A percentile compares a stretch with the other conserved stretches of the same genome.
These are phyloP conservation scores for Arabidopsis arenosa DNA, from an alignment of 345 rosid species.

Conservation along the genomic window DNA sequence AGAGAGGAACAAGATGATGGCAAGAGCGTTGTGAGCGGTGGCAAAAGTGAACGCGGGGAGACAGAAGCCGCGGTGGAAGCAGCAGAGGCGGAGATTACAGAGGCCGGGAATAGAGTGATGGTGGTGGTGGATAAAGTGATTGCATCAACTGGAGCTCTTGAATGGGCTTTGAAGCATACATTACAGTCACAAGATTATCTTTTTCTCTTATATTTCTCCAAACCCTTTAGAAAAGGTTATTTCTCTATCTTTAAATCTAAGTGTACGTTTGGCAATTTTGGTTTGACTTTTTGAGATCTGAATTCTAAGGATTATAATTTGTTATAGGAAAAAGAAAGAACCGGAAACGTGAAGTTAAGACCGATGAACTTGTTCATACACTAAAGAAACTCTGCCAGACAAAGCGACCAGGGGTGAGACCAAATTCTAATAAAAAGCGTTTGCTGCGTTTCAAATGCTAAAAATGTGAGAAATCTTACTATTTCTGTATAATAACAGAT, in stretches of 20 bases:
- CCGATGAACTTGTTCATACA: conserved; percentile 55
- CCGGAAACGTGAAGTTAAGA: conserved; percentile 53
- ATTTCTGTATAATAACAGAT: conserved; percentile 46
- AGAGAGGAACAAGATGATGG: conserved; percentile 33
- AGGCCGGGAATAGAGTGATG: conserved; percentile 71
- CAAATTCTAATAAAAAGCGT: conserved; percentile 15
- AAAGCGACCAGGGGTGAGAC: conserved; percentile 73
- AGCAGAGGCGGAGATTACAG: conserved; percentile 27
- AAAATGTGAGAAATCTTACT: background rate
- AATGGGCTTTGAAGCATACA: conserved; percentile 80
- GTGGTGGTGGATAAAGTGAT: conserved; percentile 76
- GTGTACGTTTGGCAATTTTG: background rate
- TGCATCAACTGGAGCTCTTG: conserved; percentile 82
- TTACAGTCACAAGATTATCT: conserved; percentile 64
- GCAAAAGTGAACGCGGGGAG: conserved; percentile 17
- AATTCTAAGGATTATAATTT: background rate
- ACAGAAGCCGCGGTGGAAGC: conserved; percentile 10
- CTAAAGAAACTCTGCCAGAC: conserved; percentile 65
- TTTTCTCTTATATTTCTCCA: conserved; percentile 64
- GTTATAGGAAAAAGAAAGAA: conserved; percentile 44
- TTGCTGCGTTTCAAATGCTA: conserved; percentile 22
- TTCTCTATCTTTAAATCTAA: background rate
- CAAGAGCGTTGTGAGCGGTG: conserved; percentile 28
- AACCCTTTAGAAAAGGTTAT: conserved; percentile 54
- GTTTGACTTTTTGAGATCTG: background rate